Conservation (phyloP, 2,329 filamentous ascomycete genomes). For the Tothia fuscella region DNA sequence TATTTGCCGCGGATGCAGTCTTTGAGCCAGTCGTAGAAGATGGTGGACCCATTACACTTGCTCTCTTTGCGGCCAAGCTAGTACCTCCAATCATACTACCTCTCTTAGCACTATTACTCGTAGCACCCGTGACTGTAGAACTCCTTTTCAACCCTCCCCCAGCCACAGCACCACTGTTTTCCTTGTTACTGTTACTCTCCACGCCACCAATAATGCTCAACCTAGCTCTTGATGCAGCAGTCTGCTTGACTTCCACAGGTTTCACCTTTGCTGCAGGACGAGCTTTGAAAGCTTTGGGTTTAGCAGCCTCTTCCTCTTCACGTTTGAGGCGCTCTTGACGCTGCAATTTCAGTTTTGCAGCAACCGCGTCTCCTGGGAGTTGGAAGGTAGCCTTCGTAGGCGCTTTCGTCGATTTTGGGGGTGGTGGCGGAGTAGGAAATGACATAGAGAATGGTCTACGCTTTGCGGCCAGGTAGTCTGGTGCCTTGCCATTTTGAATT, state of each 20-base stretch:
- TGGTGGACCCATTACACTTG: not conserved
- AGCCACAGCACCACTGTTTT: not conserved
- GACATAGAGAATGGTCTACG: slow-evolving; percentile 35
- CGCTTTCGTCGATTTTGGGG: slow-evolving; percentile 37
- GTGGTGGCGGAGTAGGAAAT: slow-evolving; percentile 35
- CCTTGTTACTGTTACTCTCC: not conserved
- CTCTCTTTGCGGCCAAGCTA: not conserved
- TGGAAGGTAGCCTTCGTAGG: slow-evolving; percentile 39
- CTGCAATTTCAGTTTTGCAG: slow-evolving; percentile 40
- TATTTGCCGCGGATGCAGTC: not conserved
- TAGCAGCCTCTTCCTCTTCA: slow-evolving; percentile 28
- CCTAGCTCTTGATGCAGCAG: slow-evolving; percentile 33
- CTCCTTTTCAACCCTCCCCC: slow-evolving; percentile 4
- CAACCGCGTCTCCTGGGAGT: slow-evolving; percentile 41
- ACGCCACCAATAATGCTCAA: slow-evolving; percentile 22
- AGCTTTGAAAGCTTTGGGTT: slow-evolving; percentile 33
- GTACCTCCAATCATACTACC: not conserved
- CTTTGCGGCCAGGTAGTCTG: slow-evolving; percentile 30
- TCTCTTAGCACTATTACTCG: not conserved
- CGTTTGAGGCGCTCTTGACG: slow-evolving; percentile 36
- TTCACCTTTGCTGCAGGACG: slow-evolving; percentile 27
- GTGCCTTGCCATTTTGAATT: slow-evolving; percentile 11
- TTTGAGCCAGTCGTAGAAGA: not conserved
- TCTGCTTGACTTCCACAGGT: slow-evolving; percentile 30
- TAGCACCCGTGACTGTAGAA: slow-evolving; percentile 8